Base-by-base conservation (phyloP, 75 land plant species). In the Pinus tabuliformis region DNA sequence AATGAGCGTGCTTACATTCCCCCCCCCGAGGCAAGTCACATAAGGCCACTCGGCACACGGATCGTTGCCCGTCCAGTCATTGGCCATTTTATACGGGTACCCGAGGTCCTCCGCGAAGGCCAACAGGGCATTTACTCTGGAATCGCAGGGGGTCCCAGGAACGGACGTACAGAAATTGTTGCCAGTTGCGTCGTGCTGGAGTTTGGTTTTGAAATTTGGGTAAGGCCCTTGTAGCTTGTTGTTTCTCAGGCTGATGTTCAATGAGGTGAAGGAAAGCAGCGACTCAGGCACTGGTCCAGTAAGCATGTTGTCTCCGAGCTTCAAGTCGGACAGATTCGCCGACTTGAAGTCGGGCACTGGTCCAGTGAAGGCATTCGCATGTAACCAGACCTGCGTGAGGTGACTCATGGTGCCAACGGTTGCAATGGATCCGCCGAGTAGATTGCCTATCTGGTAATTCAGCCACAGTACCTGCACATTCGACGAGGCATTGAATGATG, bases 221-320 rank as follows among this genome's bases (percentile, higher is more conserved):
- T 83, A 66, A 3, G 91, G 88, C 1, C 97, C 97, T 37, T 96
- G 87, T 33, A 96, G 77, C 45, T 85, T 73, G 73, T 96, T 96
- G 78, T 94, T 89, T 16, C 86, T 90, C 77, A 96, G 79, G 60
- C 82, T 85, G 22, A 96, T 63, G 45, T 74, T 77, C 6, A 94
- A 83, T 4, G 78, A 68, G 11, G 63, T 14, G 4, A 96, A 73
- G 65, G 26, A 26, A 26, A 26, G 26, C 26, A 26, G 0, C 26
- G 26, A 26, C 26, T 26, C 26, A 26, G 68, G 95, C 22, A 96
- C 83, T 11, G 81, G 74, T 9, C 99, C 99, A 1, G 93, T 89
- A 24, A 96, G 76, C 68, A 78, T 24, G 75, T 96, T 96, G 71
- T 87, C 89, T 62, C 90, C 76, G 39, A 93, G 59, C 78, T 81